Evolutionary conservation across 257 asterid genomes (phyloP), one percentile per base, ranked within the genome.

Genomic region (Capsicum pubescens): DNA sequence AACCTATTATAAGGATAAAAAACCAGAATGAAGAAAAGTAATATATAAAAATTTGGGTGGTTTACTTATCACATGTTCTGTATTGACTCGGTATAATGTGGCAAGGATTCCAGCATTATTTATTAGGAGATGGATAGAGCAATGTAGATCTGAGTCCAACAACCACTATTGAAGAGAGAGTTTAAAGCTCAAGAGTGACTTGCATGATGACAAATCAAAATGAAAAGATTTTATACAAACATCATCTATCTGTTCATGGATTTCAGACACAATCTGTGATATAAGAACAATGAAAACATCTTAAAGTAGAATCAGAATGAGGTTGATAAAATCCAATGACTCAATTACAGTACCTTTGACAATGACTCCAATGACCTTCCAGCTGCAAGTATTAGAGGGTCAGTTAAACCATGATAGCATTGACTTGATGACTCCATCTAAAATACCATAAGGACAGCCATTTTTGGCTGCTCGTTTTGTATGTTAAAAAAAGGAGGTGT

Each of bases 61-160:
- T 42, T 94, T 90, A 95, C 98, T 89, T 84, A 86, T 95, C 98
- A 79, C 86, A 93, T 92, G 95, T 88, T 94, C 93, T 64, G 88
- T 81, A 64, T 93, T 92, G 88, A 89, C 39, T 90, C 98, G 89
- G 84, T 83, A 15, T 19, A 97, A 91, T 59, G 97, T 93, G 69
- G 98, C 97, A 60, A 95, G 87, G 87, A 94, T 91, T 84, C 97
- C 98, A 82, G 98, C 98, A 88, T 95, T 93, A 90, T 95, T 95
- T 89, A 95, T 90, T 85, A 95, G 89, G 83, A 95, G 88, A 82
- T 95, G 98, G 88, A 94, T 81, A 80, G 98, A 95, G 66, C 88
- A 78, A 88, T 95, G 97, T 91, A 93, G 79, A 85, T 90, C 84
- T 64, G 95, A 93, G 85, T 93, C 98, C 83, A 64, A 52, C 17